These are phyloP conservation scores for Fomitopsis pinicola DNA, from an alignment of 1,284 basidiomycete genomes.

Conservation along the genomic window DNA sequence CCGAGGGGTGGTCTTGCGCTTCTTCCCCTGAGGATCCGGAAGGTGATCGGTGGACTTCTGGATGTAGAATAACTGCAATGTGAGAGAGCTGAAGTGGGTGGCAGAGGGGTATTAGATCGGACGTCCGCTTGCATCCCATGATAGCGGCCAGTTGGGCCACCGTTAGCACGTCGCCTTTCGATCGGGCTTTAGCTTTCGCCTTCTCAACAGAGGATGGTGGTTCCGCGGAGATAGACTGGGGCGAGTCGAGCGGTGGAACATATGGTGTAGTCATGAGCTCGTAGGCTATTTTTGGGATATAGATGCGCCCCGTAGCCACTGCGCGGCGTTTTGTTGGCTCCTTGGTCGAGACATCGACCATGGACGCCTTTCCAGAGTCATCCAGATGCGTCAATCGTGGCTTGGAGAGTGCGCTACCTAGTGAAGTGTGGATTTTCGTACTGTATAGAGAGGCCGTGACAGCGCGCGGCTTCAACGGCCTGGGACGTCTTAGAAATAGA, in stretches of 20 bases:
- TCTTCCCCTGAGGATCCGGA: slow-evolving; percentile 4
- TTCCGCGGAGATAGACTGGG: background rate
- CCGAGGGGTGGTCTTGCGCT: background rate
- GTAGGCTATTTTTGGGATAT: slow-evolving; percentile 62
- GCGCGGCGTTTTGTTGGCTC: slow-evolving; percentile 62
- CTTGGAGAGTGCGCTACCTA: slow-evolving; percentile 8
- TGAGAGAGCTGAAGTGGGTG: slow-evolving; percentile 75
- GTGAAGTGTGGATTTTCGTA: slow-evolving; percentile 6
- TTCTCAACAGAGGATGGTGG: slow-evolving; percentile 22
- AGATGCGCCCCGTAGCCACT: slow-evolving; percentile 76
- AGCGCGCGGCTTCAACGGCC: slow-evolving; percentile 1
- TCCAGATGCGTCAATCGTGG: slow-evolving; percentile 68
- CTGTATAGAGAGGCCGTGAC: slow-evolving; percentile 16
- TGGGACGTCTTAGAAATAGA: background rate
- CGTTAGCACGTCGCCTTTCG: slow-evolving; percentile 75
- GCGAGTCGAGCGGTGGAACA: slow-evolving; percentile 7
- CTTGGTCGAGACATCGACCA: slow-evolving; percentile 80
- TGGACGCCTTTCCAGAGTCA: slow-evolving; percentile 58
- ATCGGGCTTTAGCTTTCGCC: slow-evolving; percentile 44
- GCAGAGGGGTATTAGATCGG: slow-evolving; percentile 81
- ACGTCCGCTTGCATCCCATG: slow-evolving; percentile 82
- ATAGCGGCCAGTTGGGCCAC: slow-evolving; percentile 83
- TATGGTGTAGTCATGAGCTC: slow-evolving; percentile 49
- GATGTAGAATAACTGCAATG: slow-evolving; percentile 57
- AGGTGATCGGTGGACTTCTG: slow-evolving; percentile 30